Percentiles rank a stretch among this genome's conserved stretches.
phyloP scores from a whole-genome alignment of 352 stramenopile genomes.

The Phytophthora megakarya region DNA sequence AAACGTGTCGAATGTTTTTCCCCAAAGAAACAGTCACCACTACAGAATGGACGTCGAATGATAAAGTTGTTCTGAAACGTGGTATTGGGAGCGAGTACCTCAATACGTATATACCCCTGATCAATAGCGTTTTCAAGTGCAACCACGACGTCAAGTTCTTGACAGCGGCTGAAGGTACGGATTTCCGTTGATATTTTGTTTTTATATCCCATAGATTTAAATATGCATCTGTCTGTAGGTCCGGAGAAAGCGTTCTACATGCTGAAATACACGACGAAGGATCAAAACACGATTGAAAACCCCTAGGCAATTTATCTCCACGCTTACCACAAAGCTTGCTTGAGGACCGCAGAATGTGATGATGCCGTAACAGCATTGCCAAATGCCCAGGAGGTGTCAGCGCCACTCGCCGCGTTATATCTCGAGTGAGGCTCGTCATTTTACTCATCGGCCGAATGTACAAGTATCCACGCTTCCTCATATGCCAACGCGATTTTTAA shows the following conservation, averaged over 20 bases:
- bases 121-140: slow-evolving; percentile 1
- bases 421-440: too few species aligned
- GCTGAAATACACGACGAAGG: slow-evolving; percentile 19
- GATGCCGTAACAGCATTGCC: neutral
- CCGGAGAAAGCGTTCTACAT: slow-evolving; percentile 17
- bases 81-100: slow-evolving; percentile 2
- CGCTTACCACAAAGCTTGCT: slow-evolving; percentile 8
- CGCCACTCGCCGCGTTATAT: too few species aligned
- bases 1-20: slow-evolving; percentile 17
- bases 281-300: slow-evolving; percentile 8
- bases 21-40: neutral
- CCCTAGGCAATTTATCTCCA: slow-evolving; percentile 7
- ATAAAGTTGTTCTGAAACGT: neutral
- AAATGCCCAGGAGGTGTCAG: too few species aligned
- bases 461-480: too few species aligned
- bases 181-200: neutral
- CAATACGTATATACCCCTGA: neutral
- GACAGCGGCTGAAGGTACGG: slow-evolving; percentile 9
- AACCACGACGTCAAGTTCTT: slow-evolving; percentile 19
- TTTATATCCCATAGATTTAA: too few species aligned
- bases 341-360: neutral
- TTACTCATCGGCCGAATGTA: too few species aligned
- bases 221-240: too few species aligned
- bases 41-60: neutral
- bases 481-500: too few species aligned